Evolutionary conservation across 2,329 filamentous ascomycete species (phyloP).

Genomic region (Pyrenophora tritici-repentis): DNA sequence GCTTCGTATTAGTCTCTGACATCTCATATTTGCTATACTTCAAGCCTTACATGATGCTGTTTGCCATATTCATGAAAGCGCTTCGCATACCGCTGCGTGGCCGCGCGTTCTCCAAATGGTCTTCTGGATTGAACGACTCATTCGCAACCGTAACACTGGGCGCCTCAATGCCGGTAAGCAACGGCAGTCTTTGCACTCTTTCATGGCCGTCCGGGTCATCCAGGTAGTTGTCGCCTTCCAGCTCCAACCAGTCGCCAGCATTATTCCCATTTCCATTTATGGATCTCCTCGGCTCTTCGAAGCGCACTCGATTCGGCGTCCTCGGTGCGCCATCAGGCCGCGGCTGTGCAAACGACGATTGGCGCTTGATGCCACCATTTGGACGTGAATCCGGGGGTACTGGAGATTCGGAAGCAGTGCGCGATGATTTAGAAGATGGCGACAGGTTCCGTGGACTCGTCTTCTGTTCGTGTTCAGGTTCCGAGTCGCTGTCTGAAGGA

Average conservation of each 20-base stretch:
- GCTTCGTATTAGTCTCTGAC: slow-evolving; percentile 18
- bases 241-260: slow-evolving; percentile 53
- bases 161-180: slow-evolving; percentile 82
- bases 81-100: slow-evolving; percentile 84
- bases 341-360: slow-evolving; percentile 54
- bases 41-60: slow-evolving; percentile 77
- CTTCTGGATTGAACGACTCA: slow-evolving; percentile 60
- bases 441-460: slow-evolving; percentile 29
- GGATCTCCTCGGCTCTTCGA: slow-evolving; percentile 57
- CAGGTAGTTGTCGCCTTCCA: slow-evolving; percentile 67
- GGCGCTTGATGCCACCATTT: slow-evolving; percentile 39
- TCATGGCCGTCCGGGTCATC: slow-evolving; percentile 46
- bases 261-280: slow-evolving; percentile 38
- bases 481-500: slow-evolving; percentile 37
- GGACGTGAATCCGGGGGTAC: slow-evolving; percentile 31
- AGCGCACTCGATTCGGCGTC: slow-evolving; percentile 75
- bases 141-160: slow-evolving; percentile 75
- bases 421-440: slow-evolving; percentile 35
- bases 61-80: slow-evolving; percentile 99
- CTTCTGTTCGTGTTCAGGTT: slow-evolving; percentile 24
- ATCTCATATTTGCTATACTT: accelerated
- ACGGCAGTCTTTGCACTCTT: slow-evolving; percentile 63
- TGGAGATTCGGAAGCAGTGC: slow-evolving; percentile 38
- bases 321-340: slow-evolving; percentile 60
- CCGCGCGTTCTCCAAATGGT: slow-evolving; percentile 65